Evolutionary conservation across 108 stramenopile species (phyloP), one percentile per base, ranked within the genome.

Genomic region (Pseudonitzschia delicatissima): DNA sequence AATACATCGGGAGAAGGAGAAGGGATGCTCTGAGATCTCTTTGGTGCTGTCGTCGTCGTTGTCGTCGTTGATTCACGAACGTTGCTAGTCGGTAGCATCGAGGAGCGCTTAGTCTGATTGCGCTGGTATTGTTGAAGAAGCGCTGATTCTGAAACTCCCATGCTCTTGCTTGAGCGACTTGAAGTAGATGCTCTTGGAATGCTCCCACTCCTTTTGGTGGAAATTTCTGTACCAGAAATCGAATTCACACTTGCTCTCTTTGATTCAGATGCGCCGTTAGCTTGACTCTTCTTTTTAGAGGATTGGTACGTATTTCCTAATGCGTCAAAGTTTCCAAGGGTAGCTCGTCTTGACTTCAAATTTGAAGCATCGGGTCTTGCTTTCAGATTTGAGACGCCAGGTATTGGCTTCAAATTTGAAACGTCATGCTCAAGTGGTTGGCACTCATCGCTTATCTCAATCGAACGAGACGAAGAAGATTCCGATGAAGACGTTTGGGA

Each of bases 101-200:
- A 33, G 13, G 31, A 3, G 15, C 9, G 51, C 3, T 17, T 55
- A 36, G 23, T 29, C 20, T 39, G 39, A 45, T 58, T 32, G 5
- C 51, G 17, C 59, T 51, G 36, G 27, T 59, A 39, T 21, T 66
- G 18, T 23, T 48, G 44, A 20, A 36, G 42, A 66, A 53, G 48
- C 44, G 45, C 13, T 32, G 48, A 28, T 45, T 66, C 58, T 33
- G 57, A 50, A 6, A 32, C 42, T 62, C 57, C 21, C 42, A 50
- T 67, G 13, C 66, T 65, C 36, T 47, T 62, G 33, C 59, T 57
- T 8, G 73, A 66, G 12, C 59, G 57, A 55, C 33, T 66, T 23
- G 23, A 6, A 17, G 42, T 42, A 2, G 31, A 17, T 34, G 9
- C 8, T 17, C 32, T 55, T 53, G 47, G 59, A 35, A 48, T 62